Percentiles rank a stretch among this genome's conserved stretches.
These are phyloP conservation scores for Chytridiales sp. DNA, from an alignment of 371 early-diverging fungal genomes.

Conservation along the genomic window DNA sequence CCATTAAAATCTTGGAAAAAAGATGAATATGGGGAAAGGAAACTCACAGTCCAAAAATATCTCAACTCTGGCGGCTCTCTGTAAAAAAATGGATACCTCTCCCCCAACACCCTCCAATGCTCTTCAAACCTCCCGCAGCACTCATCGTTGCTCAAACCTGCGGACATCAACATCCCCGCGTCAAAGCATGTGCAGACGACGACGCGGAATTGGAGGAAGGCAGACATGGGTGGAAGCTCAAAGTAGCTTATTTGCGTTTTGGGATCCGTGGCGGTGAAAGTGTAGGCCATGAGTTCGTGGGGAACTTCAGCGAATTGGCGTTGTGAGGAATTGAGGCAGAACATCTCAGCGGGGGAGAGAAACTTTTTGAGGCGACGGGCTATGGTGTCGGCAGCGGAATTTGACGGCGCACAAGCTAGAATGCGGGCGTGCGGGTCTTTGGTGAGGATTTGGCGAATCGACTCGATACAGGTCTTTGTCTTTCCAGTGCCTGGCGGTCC, in stretches of 20 bases:
- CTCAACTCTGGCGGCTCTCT: neutral
- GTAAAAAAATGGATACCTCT: conserved; percentile 10
- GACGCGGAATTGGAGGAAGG: conserved; percentile 37
- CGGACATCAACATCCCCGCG: conserved; percentile 40
- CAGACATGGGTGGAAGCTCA: conserved; percentile 39
- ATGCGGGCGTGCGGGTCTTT: conserved; percentile 15
- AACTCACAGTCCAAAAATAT: conserved; percentile 21
- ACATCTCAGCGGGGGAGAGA: conserved; percentile 10
- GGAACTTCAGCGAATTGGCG: conserved; percentile 24
- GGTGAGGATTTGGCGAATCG: conserved; percentile 19
- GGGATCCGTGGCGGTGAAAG: neutral
- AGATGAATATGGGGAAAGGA: neutral
- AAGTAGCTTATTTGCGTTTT: conserved; percentile 16
- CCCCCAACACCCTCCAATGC: neutral
- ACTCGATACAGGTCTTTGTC: conserved; percentile 34
- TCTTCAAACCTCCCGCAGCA: neutral
- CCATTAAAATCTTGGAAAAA: neutral
- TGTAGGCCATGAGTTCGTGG: conserved; percentile 18
- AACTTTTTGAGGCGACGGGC: conserved; percentile 17
- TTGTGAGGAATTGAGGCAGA: conserved; percentile 25
- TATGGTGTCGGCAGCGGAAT: conserved; percentile 38
- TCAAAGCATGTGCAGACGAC: conserved; percentile 50
- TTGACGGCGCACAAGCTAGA: conserved; percentile 36
- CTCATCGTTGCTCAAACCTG: conserved; percentile 33
- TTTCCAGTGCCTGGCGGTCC: conserved; percentile 41